A percentile compares a stretch with the other conserved stretches of the same genome.
These are phyloP conservation scores for Aphanomyces astaci DNA, from an alignment of 352 stramenopile species.

Conservation along the genomic window DNA sequence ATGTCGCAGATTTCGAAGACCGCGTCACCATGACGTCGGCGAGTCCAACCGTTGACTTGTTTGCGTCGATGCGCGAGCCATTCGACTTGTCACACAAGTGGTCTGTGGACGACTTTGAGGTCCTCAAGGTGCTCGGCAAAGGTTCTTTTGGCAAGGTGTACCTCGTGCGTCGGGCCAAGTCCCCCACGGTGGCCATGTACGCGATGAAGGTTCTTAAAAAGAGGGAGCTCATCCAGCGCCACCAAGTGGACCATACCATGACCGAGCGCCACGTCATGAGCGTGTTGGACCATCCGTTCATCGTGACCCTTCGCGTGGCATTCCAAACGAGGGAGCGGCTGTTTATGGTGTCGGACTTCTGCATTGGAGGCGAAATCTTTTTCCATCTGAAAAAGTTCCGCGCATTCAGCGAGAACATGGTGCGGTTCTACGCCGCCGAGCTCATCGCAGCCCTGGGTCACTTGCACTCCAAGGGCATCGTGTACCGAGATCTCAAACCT, in stretches of 20 bases:
- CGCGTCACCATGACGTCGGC: conserved; percentile 25
- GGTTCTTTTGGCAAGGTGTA: conserved; percentile 97
- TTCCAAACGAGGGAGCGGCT: conserved; percentile 89
- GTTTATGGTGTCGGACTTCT: conserved; percentile 88
- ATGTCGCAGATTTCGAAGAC: background rate
- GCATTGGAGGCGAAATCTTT: conserved; percentile 87
- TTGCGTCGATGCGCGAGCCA: conserved; percentile 22
- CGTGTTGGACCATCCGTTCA: conserved; percentile 93
- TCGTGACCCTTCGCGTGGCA: conserved; percentile 90
- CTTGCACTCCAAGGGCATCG: conserved; percentile 85
- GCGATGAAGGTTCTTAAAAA: conserved; percentile 88
- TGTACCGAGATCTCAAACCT: conserved; percentile 91
- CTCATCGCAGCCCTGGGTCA: conserved; percentile 84
- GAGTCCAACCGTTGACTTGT: conserved; percentile 25
- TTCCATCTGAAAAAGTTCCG: conserved; percentile 88
- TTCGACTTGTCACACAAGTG: conserved; percentile 64
- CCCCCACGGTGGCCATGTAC: conserved; percentile 16
- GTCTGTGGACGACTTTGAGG: conserved; percentile 90
- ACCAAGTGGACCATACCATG: conserved; percentile 84
- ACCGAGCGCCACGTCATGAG: conserved; percentile 84
- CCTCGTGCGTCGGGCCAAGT: conserved; percentile 85
- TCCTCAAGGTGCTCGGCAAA: conserved; percentile 97
- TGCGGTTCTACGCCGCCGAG: conserved; percentile 91
- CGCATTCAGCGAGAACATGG: conserved; percentile 84
- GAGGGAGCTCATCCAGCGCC: conserved; percentile 80